Evolutionary conservation across 352 stramenopile genomes (phyloP), one percentile per base, ranked within the genome.

Genomic region (Phytophthora pini): DNA sequence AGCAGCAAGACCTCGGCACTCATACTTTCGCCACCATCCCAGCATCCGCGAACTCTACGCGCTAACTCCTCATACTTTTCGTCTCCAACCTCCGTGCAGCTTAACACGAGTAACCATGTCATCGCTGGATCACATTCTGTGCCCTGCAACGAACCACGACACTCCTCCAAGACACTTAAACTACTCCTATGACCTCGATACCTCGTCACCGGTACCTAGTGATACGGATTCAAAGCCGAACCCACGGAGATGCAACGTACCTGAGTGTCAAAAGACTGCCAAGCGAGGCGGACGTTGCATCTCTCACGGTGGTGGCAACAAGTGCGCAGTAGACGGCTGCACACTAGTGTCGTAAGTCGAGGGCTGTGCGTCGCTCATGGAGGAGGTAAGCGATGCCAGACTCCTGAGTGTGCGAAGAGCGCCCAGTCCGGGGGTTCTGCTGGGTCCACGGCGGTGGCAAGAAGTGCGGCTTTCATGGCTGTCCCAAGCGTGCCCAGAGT

Each of bases 361-460:
- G 80, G 80, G 36, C 75, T 82, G 3, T 89, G 77, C 55, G 80
- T 89, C 0, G 75, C 77, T 39, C 80, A 87, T 26, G 80, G 80
- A 22, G 77, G 80, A 15, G 80, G 80, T 32, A 89, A 89, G 20
- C 70, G 80, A 52, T 77, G 69, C 47, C 69, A 77, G 39, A 58
- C 59, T 17, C 34, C 52, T 5, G 54, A 20, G 5, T 77, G 58
- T 40, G 48, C 65, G 24, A 77, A 77, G 32, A 76, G 69, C 52
- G 73, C 75, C 8, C 72, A 80, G 34, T 70, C 68, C 7, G 72
- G 70, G 41, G 75, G 75, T 0, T 68, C 43, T 83, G 75, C 56
- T 77, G 72, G 68, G 54, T 78, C 40, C 80, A 87, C 43, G 80
- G 80, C 24, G 80, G 80, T 43, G 80, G 80, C 40, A 89, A 89